Percentiles rank a stretch among this genome's conserved stretches.
phyloP scores from a whole-genome alignment of 2,329 filamentous ascomycete species.

The Hymenoscyphus linearis region DNA sequence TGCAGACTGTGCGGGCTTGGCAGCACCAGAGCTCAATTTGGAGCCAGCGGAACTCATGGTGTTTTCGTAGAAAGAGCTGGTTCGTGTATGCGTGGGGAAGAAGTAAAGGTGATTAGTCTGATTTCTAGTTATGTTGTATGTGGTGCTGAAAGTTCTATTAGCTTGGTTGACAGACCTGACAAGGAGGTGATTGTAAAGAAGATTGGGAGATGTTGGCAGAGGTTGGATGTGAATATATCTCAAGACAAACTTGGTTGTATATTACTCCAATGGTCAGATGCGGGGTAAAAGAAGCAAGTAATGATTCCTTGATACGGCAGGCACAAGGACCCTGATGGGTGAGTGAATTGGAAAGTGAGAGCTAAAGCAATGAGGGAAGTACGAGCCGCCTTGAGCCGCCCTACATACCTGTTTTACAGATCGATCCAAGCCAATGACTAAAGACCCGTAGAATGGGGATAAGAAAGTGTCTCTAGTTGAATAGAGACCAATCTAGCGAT shows the following conservation, averaged over 20 bases:
- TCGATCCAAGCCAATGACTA: background rate
- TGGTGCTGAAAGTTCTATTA: background rate
- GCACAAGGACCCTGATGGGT: background rate
- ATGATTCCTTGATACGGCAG: background rate
- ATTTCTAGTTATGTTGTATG: background rate
- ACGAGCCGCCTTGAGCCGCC: background rate
- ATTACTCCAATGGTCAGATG: background rate
- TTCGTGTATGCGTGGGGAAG: background rate
- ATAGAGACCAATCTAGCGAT: background rate
- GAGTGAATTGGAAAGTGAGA: background rate
- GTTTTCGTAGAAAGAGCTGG: background rate
- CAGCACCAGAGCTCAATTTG: slow-evolving; percentile 16
- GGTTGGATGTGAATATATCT: background rate
- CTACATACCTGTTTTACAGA: background rate
- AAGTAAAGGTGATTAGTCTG: background rate
- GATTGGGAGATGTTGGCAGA: background rate
- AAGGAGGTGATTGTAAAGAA: no score
- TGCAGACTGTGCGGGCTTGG: slow-evolving; percentile 43
- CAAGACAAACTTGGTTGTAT: background rate
- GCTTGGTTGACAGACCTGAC: background rate
- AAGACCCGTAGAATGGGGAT: background rate
- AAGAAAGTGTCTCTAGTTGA: background rate
- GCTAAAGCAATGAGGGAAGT: background rate
- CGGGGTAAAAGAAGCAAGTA: background rate
- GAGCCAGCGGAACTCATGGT: slow-evolving; percentile 23